Base-by-base conservation (phyloP, 2,329 filamentous ascomycete species). In the Colletotrichum abscissum region DNA sequence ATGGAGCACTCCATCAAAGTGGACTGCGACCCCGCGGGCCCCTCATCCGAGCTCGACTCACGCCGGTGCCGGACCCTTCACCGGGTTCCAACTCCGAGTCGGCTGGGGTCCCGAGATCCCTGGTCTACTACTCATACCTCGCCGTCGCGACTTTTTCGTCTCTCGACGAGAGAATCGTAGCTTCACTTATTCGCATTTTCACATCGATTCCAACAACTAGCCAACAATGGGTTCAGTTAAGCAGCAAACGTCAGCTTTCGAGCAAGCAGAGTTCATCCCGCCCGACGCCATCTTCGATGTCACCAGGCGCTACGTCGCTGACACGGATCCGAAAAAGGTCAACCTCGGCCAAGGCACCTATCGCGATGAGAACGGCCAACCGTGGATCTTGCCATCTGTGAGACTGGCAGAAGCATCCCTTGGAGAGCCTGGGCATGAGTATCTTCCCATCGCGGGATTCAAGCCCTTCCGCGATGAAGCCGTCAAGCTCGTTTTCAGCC, bases 341-440 rank as follows among this genome's bases (percentile, higher is more conserved):
- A 84, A 84, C 55, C 78, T 85, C 6, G 82, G 82, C 0, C 79
- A 80, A 30, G 84, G 84, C 1, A 79, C 80, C 0, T 85, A 85
- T 56, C 78, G 82, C 3, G 82, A 85, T 69, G 83, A 81, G 26
- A 77, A 82, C 28, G 82, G 78, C 9, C 75, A 81, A 56, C 82
- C 83, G 2, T 85, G 82, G 83, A 71, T 84, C 1, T 67, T 85
- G 2, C 84, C 84, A 0, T 81, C 79, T 1, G 83, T 85, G 3
- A 76, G 75, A 7, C 74, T 79, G 68, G 80, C 78, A 7, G 76
- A 77, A 30, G 74, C 75, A 26, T 19, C 73, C 1, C 55, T 80
- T 4, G 74, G 70, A 0, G 62, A 78, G 7, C 60, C 75, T 2
- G 78, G 80, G 0, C 81, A 85, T 66, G 83, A 85, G 69, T 84